These are phyloP conservation scores for Blastocystis sp. DNA, from an alignment of 352 stramenopile genomes.

Conservation along the genomic window DNA sequence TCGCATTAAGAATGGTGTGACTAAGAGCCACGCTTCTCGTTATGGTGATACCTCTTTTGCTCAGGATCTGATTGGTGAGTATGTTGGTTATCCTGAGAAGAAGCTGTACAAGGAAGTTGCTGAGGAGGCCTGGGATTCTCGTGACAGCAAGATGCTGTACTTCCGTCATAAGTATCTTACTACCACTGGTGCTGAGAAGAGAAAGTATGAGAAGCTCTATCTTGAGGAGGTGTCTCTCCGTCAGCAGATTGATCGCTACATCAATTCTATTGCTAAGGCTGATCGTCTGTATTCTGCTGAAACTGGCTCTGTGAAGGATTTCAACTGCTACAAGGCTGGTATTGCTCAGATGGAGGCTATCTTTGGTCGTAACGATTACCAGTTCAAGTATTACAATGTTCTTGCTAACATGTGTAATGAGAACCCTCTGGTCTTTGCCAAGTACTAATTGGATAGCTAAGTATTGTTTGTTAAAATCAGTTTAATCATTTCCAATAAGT, in stretches of 20 bases:
- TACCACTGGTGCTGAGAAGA: conserved; percentile 23
- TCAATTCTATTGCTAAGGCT: conserved; percentile 55
- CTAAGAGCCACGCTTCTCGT: conserved; percentile 78
- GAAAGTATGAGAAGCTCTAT: conserved; percentile 48
- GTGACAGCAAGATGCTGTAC: conserved; percentile 33
- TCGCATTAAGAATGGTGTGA: conserved; percentile 77
- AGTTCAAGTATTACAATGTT: conserved; percentile 66
- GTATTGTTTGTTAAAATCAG: conserved; percentile 23
- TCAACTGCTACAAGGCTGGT: conserved; percentile 36
- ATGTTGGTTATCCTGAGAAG: conserved; percentile 28
- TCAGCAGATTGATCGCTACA: conserved; percentile 48
- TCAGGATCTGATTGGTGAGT: conserved; percentile 54
- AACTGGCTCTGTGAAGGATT: background rate
- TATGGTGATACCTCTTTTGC: conserved; percentile 68
- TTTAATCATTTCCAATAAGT: background rate
- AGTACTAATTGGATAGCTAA: background rate
- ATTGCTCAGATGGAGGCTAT: conserved; percentile 53
- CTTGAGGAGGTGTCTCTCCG: conserved; percentile 33
- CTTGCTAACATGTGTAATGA: conserved; percentile 59
- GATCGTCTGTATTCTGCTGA: background rate
- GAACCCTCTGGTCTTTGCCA: conserved; percentile 33
- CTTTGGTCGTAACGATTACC: conserved; percentile 59
- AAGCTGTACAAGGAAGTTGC: background rate
- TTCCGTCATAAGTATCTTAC: conserved; percentile 3
- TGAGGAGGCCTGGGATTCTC: conserved; percentile 26